These are phyloP conservation scores for Mortierella sp. DNA, from an alignment of 371 early-diverging fungal species.

Conservation along the genomic window DNA sequence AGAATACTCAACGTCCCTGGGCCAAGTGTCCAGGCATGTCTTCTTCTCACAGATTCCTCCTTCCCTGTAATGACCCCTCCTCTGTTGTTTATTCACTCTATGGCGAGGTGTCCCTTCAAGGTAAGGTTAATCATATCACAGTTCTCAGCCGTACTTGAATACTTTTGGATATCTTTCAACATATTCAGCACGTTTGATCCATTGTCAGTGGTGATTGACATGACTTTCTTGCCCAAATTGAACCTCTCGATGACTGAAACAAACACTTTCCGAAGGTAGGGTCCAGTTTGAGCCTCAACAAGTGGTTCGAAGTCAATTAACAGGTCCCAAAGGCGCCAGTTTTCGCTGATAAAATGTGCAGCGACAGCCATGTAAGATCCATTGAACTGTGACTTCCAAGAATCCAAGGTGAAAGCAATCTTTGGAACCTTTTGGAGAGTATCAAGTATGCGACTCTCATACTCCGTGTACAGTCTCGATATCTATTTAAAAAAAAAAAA, in stretches of 20 bases:
- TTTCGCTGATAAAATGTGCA: constrained; percentile 35
- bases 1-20: too few species aligned
- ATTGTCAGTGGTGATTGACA: constrained; percentile 40
- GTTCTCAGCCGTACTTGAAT: too few species aligned
- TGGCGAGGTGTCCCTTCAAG: too few species aligned
- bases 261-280: constrained; percentile 29
- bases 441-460: neutral
- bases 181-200: constrained; percentile 31
- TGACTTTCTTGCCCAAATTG: constrained; percentile 13
- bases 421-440: constrained; percentile 10
- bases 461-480: constrained; percentile 5
- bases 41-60: too few species aligned
- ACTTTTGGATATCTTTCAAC: constrained; percentile 14
- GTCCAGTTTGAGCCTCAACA: constrained; percentile 19
- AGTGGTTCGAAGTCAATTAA: constrained; percentile 32
- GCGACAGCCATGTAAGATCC: constrained; percentile 29
- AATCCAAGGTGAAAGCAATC: constrained; percentile 31
- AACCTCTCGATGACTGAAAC: constrained; percentile 18
- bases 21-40: too few species aligned
- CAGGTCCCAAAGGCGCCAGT: constrained; percentile 22
- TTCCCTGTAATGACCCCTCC: too few species aligned
- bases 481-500: constrained; percentile 2
- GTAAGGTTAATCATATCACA: too few species aligned
- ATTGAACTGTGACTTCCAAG: constrained; percentile 31
- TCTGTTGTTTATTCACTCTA: too few species aligned